phyloP scores from a whole-genome alignment of 495 filamentous ascomycete species.

The Penicillium simplicissimum region DNA sequence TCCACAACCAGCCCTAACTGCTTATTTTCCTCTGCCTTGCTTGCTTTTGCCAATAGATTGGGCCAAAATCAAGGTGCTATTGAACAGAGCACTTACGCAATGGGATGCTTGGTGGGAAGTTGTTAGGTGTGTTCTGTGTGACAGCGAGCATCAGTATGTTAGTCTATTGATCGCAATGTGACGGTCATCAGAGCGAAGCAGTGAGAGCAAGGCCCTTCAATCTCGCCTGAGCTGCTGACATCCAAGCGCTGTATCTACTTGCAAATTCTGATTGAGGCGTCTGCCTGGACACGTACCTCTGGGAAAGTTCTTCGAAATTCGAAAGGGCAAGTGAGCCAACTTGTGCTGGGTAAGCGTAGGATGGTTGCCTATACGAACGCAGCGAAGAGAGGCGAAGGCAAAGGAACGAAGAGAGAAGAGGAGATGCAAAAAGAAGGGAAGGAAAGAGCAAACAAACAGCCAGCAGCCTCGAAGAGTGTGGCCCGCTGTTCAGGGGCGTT shows the following conservation, averaged over 20 bases:
- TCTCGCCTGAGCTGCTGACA: not conserved
- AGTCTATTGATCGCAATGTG: not conserved
- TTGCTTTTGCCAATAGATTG: not conserved
- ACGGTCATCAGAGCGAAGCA: not conserved
- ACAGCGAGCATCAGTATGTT: not conserved
- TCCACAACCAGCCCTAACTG: conserved; percentile 24
- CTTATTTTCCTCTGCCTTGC: not conserved
- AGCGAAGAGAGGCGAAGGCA: not conserved
- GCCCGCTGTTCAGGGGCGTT: not conserved
- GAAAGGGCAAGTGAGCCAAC: not conserved
- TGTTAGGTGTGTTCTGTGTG: not conserved
- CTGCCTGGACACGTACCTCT: not conserved
- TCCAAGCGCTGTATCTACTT: no score
- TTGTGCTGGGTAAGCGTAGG: not conserved
- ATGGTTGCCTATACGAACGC: not conserved
- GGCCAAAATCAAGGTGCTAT: not conserved
- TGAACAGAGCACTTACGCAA: not conserved
- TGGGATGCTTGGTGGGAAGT: not conserved
- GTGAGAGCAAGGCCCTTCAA: not conserved
- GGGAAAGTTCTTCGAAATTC: not conserved
- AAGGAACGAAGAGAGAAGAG: not conserved
- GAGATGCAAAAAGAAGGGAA: not conserved
- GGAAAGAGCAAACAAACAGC: not conserved
- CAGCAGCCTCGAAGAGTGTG: not conserved
- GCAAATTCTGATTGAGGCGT: not conserved